phyloP scores from a whole-genome alignment of 805 yeast species.

The Komagataella ulmi region DNA sequence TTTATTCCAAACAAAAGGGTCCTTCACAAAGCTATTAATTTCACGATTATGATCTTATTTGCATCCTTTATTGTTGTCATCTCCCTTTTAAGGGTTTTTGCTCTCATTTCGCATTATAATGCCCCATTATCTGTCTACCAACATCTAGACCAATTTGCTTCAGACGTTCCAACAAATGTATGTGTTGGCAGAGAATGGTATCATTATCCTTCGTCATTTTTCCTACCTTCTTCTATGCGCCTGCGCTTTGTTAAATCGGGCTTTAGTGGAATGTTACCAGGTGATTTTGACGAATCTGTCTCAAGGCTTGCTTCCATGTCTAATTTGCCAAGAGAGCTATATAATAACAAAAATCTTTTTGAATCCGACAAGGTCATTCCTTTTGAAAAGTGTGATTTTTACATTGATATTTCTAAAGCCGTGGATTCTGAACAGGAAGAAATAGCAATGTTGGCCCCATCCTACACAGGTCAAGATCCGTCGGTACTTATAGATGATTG shows the following conservation, averaged over 20 bases:
- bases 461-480: not conserved
- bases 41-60: not conserved
- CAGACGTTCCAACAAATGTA: conserved; percentile 20
- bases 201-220: conserved; percentile 80
- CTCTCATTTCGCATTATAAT: conserved; percentile 51
- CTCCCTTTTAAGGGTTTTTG: conserved; percentile 40
- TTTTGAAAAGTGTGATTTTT: conserved; percentile 48
- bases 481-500: conserved; percentile 21
- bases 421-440: conserved; percentile 33
- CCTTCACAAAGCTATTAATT: not conserved
- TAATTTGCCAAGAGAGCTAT: conserved; percentile 34
- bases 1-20: not conserved
- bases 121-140: conserved; percentile 57
- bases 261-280: conserved; percentile 81
- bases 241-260: conserved; percentile 62
- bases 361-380: conserved; percentile 42
- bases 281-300: conserved; percentile 48
- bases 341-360: conserved; percentile 66
- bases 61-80: conserved; percentile 10
- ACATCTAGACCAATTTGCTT: conserved; percentile 18
- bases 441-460: conserved; percentile 6
- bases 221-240: conserved; percentile 51
- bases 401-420: conserved; percentile 47
- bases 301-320: conserved; percentile 23
- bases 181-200: conserved; percentile 97